Percentiles rank a stretch among this genome's conserved stretches.
Conservation (phyloP, 176 grass and related monocot genomes). For the Hsuehochloa calcarea region DNA sequence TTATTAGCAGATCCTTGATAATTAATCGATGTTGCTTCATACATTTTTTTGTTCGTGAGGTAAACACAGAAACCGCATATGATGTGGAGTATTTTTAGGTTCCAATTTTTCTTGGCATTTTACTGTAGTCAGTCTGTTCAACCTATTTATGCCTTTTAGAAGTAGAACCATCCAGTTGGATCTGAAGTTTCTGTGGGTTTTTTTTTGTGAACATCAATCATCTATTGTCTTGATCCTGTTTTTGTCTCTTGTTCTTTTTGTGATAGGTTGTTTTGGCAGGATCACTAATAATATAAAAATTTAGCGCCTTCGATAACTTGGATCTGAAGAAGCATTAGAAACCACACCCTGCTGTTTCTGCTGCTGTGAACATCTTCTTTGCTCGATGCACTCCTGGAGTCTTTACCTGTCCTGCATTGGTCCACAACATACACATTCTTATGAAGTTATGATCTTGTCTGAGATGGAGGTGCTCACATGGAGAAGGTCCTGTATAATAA, state of each 20-base stretch:
- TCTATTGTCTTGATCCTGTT: neutral
- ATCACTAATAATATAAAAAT: neutral
- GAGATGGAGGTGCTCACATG: neutral
- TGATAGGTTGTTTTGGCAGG: neutral
- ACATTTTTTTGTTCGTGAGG: neutral
- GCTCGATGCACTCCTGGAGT: neutral
- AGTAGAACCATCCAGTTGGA: neutral
- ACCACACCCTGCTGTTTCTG: neutral
- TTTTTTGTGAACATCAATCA: neutral
- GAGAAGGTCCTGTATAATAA: neutral
- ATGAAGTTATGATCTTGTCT: constrained; percentile 7
- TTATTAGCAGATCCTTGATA: neutral
- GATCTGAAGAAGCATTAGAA: constrained; percentile 7
- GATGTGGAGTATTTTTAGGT: neutral
- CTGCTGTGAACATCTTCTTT: neutral
- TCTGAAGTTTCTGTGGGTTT: neutral
- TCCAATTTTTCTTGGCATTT: constrained; percentile 1
- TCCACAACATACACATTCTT: neutral
- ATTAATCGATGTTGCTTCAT: constrained; percentile 1
- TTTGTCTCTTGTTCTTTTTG: neutral
- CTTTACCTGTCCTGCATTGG: neutral
- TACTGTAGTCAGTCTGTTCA: neutral
- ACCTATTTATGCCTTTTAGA: neutral
- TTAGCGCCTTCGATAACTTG: neutral
- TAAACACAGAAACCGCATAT: constrained; percentile 3